Percentiles rank a stretch among this genome's conserved stretches.
These are phyloP conservation scores for Drosera spatulata DNA, from an alignment of 179 eudicot genomes.

Conservation along the genomic window DNA sequence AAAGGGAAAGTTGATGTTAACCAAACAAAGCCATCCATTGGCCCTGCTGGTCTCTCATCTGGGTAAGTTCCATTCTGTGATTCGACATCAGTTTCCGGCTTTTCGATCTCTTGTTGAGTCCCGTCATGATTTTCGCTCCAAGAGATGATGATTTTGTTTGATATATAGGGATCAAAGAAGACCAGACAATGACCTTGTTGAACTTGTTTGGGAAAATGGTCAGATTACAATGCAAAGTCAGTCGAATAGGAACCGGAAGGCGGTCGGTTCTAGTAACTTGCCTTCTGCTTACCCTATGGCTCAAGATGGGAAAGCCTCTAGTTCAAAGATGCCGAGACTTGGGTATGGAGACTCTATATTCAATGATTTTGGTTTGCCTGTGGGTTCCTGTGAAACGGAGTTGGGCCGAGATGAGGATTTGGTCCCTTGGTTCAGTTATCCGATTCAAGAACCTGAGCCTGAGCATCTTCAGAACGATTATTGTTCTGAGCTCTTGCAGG, in stretches of 20 bases:
- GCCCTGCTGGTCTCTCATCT: slow-evolving; percentile 22
- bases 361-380: slow-evolving; percentile 31
- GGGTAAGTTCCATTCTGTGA: slow-evolving; percentile 23
- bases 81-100: background rate
- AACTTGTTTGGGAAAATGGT: slow-evolving; percentile 49
- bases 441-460: slow-evolving; percentile 25
- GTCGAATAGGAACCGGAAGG: slow-evolving; percentile 30
- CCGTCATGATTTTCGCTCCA: background rate
- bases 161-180: slow-evolving; percentile 4
- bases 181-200: slow-evolving; percentile 22
- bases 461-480: slow-evolving; percentile 32
- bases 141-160: slow-evolving; percentile 1
- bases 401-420: slow-evolving; percentile 54
- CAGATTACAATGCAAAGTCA: slow-evolving; percentile 40
- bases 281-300: no score
- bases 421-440: slow-evolving; percentile 73
- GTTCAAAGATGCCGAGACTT: slow-evolving; percentile 29
- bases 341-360: slow-evolving; percentile 26
- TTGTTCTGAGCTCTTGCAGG: slow-evolving; percentile 52
- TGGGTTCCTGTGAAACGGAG: slow-evolving; percentile 44
- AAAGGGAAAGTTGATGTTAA: slow-evolving; percentile 30
- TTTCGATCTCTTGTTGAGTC: background rate
- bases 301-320: slow-evolving; percentile 19
- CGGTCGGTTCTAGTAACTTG: background rate
- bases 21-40: slow-evolving; percentile 20